A percentile compares a stretch with the other conserved stretches of the same genome.
phyloP scores from a whole-genome alignment of 805 yeast genomes.

The Candida rishiriensis region DNA sequence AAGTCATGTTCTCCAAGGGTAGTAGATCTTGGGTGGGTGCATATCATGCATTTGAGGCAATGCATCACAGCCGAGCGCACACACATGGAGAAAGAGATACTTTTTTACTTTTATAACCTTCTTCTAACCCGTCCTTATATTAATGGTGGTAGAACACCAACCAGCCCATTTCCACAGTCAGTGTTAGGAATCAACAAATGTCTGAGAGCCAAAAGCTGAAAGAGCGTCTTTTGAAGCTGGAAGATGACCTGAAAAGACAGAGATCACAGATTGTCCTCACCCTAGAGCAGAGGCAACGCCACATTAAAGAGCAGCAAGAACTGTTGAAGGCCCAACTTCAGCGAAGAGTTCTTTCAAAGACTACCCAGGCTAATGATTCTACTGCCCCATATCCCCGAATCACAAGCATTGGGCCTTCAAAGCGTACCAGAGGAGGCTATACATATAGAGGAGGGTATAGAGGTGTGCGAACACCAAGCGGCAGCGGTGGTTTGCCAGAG shows the following conservation, averaged over 20 bases:
- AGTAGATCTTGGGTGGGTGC: too few relatives aligned
- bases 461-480: constrained; percentile 5
- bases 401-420: not conserved
- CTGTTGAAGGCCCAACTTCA: not conserved
- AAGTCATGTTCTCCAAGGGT: too few relatives aligned
- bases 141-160: too few relatives aligned
- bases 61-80: too few relatives aligned
- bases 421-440: constrained; percentile 3
- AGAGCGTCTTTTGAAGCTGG: constrained; percentile 17
- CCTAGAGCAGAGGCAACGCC: constrained; percentile 12
- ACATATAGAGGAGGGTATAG: constrained; percentile 17
- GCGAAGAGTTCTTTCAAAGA: too few relatives aligned
- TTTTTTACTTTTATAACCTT: too few relatives aligned
- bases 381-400: constrained; percentile 1
- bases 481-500: too few relatives aligned
- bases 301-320: constrained; percentile 7
- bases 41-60: too few relatives aligned
- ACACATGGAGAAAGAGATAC: too few relatives aligned
- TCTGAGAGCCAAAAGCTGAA: constrained; percentile 16
- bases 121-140: too few relatives aligned
- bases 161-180: too few relatives aligned
- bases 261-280: constrained; percentile 10
- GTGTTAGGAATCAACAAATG: constrained; percentile 3
- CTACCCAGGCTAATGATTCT: too few relatives aligned
- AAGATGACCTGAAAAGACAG: constrained; percentile 16